Evolutionary conservation across 2,329 filamentous ascomycete species (phyloP).

Genomic region (Fusarium torulosum): DNA sequence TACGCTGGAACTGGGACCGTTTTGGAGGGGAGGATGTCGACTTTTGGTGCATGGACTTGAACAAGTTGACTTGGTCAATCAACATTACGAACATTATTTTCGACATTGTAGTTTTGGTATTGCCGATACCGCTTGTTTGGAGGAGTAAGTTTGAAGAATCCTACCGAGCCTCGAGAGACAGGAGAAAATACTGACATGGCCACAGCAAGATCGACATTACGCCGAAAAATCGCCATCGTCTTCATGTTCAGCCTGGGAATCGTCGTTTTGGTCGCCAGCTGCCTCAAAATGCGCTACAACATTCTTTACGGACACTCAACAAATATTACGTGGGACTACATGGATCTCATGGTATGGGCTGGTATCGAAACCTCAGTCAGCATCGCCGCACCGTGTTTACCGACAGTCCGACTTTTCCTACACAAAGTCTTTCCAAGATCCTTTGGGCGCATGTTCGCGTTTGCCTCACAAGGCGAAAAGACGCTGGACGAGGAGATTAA

Average conservation of each 20-base stretch:
- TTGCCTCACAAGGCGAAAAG: constrained; percentile 2
- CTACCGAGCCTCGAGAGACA: accelerated
- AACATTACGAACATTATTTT: constrained; percentile 25
- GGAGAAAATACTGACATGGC: accelerated
- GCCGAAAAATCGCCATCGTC: constrained; percentile 16
- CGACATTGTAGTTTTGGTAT: background rate
- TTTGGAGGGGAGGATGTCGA: constrained; percentile 5
- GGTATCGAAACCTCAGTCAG: constrained; percentile 25
- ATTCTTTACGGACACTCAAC: constrained; percentile 17
- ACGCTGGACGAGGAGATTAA: constrained; percentile 19
- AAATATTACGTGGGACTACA: constrained; percentile 25
- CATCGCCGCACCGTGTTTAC: constrained; percentile 12
- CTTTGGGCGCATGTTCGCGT: constrained; percentile 18
- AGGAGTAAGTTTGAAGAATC: background rate
- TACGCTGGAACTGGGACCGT: constrained; percentile 21
- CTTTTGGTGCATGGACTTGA: constrained; percentile 19
- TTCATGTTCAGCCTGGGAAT: constrained; percentile 23
- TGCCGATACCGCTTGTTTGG: constrained; percentile 25
- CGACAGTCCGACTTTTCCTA: constrained; percentile 7
- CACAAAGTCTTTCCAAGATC: constrained; percentile 17
- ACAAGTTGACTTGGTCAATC: constrained; percentile 8
- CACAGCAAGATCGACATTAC: constrained; percentile 12
- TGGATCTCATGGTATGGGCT: constrained; percentile 22
- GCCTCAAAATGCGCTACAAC: constrained; percentile 28
- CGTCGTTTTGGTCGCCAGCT: constrained; percentile 16